Evolutionary conservation across 495 filamentous ascomycete genomes (phyloP).

Genomic region (Hyaloscypha finlandica): DNA sequence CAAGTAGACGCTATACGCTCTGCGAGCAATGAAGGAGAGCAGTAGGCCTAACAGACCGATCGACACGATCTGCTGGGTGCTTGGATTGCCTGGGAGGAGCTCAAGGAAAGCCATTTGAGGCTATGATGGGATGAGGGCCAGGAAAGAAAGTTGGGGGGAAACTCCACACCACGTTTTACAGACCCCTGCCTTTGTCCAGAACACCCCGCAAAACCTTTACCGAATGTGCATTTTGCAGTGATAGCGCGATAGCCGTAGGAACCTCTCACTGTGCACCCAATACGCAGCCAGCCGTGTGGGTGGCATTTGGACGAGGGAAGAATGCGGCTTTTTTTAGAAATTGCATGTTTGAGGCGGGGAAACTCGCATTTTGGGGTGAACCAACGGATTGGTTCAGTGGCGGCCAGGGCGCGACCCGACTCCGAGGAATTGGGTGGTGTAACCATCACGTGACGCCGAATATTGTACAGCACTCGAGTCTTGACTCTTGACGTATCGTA

Average conservation of each 20-base stretch:
- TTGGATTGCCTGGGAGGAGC: background rate
- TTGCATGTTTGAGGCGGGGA: background rate
- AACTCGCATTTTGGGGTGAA: background rate
- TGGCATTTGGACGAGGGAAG: background rate
- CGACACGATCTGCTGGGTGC: background rate
- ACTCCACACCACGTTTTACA: background rate
- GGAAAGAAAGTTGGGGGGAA: background rate
- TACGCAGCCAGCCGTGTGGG: background rate
- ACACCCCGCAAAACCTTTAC: background rate
- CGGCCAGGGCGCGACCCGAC: background rate
- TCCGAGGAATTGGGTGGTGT: background rate
- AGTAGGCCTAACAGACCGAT: background rate
- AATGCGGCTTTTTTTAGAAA: background rate
- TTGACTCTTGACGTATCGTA: too few species aligned
- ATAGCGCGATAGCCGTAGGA: background rate
- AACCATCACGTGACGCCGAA: too few species aligned
- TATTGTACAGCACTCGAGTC: too few species aligned
- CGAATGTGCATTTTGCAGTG: background rate
- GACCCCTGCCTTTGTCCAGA: background rate
- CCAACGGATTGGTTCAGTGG: background rate
- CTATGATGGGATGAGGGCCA: background rate
- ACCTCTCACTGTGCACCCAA: background rate
- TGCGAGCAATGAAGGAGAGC: background rate
- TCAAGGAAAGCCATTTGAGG: background rate
- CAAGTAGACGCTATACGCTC: conserved; percentile 35